Evolutionary conservation across 352 stramenopile genomes (phyloP).

Genomic region (Phytophthora nicotianae): DNA sequence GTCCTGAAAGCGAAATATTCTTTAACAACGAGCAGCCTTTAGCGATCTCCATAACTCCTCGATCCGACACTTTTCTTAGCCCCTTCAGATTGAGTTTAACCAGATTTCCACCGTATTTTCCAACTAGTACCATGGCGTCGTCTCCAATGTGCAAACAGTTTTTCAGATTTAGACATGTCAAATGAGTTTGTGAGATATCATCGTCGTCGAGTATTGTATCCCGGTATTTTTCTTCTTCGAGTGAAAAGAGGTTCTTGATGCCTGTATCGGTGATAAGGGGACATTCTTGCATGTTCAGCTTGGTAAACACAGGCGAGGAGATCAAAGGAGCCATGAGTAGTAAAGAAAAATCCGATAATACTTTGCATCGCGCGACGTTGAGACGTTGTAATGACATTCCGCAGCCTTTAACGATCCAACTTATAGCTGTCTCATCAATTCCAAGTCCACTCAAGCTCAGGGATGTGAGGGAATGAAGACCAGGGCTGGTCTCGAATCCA

Average conservation of each 20-base stretch:
- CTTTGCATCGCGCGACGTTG: constrained; percentile 53
- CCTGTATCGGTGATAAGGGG: constrained; percentile 47
- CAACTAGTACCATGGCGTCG: constrained; percentile 39
- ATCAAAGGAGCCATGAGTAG: constrained; percentile 52
- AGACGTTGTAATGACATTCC: constrained; percentile 39
- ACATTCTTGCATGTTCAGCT: constrained; percentile 60
- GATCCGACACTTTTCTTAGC: constrained; percentile 62
- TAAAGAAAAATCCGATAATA: constrained; percentile 66
- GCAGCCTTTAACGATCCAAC: constrained; percentile 75
- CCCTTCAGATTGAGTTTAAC: constrained; percentile 59
- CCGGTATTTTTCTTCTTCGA: constrained; percentile 25
- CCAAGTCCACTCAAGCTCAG: constrained; percentile 51
- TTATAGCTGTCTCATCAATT: constrained; percentile 71
- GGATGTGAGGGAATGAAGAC: constrained; percentile 32
- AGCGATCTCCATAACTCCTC: constrained; percentile 47
- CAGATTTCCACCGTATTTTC: constrained; percentile 41
- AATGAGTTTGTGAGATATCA: constrained; percentile 6
- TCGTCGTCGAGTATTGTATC: constrained; percentile 18
- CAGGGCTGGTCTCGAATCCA: constrained; percentile 56
- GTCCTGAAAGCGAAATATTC: constrained; percentile 57
- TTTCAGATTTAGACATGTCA: constrained; percentile 54
- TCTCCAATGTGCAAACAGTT: constrained; percentile 60
- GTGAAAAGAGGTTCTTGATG: constrained; percentile 54
- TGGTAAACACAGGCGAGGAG: constrained; percentile 26
- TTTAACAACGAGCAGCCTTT: constrained; percentile 51